Evolutionary conservation across 2,329 filamentous ascomycete species (phyloP), one percentile per base, ranked within the genome.

Genomic region (Decorospora gaudefroyi): DNA sequence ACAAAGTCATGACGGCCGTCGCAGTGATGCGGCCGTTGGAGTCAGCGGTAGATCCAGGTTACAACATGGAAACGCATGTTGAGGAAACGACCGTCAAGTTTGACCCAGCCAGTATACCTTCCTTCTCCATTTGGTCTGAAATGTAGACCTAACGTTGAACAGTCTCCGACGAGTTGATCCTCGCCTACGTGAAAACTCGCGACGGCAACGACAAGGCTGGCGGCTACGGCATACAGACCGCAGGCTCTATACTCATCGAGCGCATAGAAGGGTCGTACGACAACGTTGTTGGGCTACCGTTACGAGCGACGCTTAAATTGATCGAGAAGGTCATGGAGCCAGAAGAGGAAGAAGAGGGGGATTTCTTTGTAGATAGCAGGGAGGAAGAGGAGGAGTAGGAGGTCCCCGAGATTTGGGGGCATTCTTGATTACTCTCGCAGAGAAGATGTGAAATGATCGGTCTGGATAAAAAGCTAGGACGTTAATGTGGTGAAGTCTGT

Each of bases 141-240:
- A n/a, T 7, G 11, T 4, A 17, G 15, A 12, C 18, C 50, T 59
- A 22, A 61, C 38, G 41, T 1, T 12, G 44, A 11, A 21, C 50
- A 71, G 77, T 85, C 4, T 83, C 83, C 10, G 92, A 99, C 73
- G 90, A 95, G 47, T 80, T 96, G 56, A 85, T 97, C 46, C 76
- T 89, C 58, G 81, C 81, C 39, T 91, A 91, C 66, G 86, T 91
- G 45, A 80, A 78, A 64, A 96, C 92, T 15, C 79, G 92, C 42
- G 93, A 99, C 76, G 93, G 93, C 2, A 90, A 84, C 8, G 93
- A 97, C 71, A 99, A 97, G 77, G 93, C 93, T 0, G 93, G 93
- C 2, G 93, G 93, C 0, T 99, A 99, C 71, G 93, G 90, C 1
- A 82, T 99, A 39, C 93, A 99, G 72, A 93, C 92, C 0, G 76